phyloP scores from a whole-genome alignment of 352 stramenopile species.

The Globisporangium spinosum region DNA sequence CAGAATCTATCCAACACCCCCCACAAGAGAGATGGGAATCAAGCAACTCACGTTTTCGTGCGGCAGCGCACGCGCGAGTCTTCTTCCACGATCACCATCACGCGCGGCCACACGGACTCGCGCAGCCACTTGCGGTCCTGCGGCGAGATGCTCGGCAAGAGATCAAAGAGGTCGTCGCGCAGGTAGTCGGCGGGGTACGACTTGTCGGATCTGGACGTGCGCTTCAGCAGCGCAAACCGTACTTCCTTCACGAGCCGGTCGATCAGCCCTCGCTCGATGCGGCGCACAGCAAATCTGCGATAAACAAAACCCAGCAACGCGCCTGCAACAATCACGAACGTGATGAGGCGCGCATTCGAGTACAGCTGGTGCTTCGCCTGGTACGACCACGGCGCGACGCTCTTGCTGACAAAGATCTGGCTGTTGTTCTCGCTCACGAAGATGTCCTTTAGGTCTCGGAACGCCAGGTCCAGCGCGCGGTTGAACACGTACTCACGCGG shows the following conservation, averaged over 20 bases:
- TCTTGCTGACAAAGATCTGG: conserved; percentile 38
- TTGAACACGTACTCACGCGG: conserved; percentile 55
- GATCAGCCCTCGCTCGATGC: conserved; percentile 43
- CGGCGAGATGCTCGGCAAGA: conserved; percentile 24
- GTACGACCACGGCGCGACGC: conserved; percentile 48
- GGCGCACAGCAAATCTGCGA: conserved; percentile 34
- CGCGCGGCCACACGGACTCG: conserved; percentile 54
- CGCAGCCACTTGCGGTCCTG: conserved; percentile 51
- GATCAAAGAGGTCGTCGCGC: conserved; percentile 59
- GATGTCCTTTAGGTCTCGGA: conserved; percentile 51
- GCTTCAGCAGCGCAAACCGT: conserved; percentile 53
- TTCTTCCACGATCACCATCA: conserved; percentile 45
- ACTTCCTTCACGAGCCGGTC: conserved; percentile 71
- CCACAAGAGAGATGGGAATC: neutral
- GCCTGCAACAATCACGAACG: conserved; percentile 26
- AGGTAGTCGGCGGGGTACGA: conserved; percentile 57
- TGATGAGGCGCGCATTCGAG: conserved; percentile 38
- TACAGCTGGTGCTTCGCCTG: conserved; percentile 49
- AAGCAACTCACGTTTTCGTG: conserved; percentile 38
- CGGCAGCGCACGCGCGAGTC: conserved; percentile 48
- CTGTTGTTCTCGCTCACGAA: conserved; percentile 48
- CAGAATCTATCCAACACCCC: conserved; percentile 6
- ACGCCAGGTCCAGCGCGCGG: conserved; percentile 53
- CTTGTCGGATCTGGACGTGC: conserved; percentile 31
- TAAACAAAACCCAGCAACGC: conserved; percentile 32